Conservation (phyloP, 805 yeast species). For the Candida verbasci region DNA sequence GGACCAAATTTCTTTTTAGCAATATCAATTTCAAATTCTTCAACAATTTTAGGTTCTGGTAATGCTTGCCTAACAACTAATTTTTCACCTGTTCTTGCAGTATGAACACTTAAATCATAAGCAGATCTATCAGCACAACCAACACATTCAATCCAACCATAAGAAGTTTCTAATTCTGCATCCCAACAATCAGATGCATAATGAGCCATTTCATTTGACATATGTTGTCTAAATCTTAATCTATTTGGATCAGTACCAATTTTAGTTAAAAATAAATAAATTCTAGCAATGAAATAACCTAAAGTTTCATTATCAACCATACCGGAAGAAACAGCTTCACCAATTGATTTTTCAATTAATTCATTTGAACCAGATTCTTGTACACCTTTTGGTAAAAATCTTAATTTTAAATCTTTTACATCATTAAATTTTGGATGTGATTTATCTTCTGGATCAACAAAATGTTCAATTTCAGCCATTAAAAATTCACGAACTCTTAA, state of each 20-base stretch:
- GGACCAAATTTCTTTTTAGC: slow-evolving; percentile 98
- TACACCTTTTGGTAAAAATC: slow-evolving; percentile 78
- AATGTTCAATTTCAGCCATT: slow-evolving; percentile 99
- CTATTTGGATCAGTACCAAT: slow-evolving; percentile 86
- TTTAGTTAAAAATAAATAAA: slow-evolving; percentile 73
- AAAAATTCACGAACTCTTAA: slow-evolving; percentile 97
- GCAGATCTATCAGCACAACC: slow-evolving; percentile 99
- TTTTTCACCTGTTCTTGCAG: slow-evolving; percentile 93
- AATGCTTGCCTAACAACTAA: slow-evolving; percentile 89
- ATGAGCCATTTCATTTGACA: slow-evolving; percentile 99
- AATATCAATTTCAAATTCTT: slow-evolving; percentile 77
- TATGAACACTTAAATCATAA: slow-evolving; percentile 91
- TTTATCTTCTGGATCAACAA: slow-evolving; percentile 90
- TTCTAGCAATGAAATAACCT: slow-evolving; percentile 95
- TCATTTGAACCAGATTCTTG: slow-evolving; percentile 84
- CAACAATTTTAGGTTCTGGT: slow-evolving; percentile 78
- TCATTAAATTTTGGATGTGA: slow-evolving; percentile 74
- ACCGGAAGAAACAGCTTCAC: slow-evolving; percentile 84
- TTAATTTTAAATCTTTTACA: slow-evolving; percentile 66
- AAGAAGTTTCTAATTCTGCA: slow-evolving; percentile 91
- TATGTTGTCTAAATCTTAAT: slow-evolving; percentile 96
- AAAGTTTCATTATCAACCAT: slow-evolving; percentile 95
- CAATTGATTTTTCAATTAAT: slow-evolving; percentile 62
- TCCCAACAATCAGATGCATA: slow-evolving; percentile 99
- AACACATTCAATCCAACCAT: slow-evolving; percentile 99